Conservation (phyloP, 768 basidiomycete species). For the Amanita brunnescens region DNA sequence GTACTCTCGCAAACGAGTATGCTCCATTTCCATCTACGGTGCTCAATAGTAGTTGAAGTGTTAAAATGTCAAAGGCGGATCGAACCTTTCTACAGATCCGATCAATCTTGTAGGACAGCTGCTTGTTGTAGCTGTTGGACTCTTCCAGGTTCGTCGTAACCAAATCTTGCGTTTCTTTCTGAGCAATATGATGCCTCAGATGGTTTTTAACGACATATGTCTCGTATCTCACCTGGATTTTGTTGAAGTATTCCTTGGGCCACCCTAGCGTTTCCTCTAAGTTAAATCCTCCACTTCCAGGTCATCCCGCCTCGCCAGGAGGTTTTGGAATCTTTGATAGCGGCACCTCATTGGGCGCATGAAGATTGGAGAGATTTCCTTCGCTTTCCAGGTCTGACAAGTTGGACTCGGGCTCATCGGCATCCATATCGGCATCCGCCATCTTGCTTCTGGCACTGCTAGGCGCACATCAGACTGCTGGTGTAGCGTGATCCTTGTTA, state of each 20-base stretch:
- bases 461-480: not conserved
- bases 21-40: not conserved
- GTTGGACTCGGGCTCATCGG: not conserved
- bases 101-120: not conserved
- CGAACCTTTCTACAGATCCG: not conserved
- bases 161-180: not conserved
- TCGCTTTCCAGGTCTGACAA: not conserved
- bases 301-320: constrained; percentile 12
- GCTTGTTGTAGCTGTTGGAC: not conserved
- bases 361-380: not conserved
- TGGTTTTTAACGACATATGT: too few species aligned
- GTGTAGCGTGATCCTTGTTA: not conserved
- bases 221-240: constrained; percentile 11
- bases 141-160: not conserved
- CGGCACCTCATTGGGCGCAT: not conserved
- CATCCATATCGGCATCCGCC: not conserved
- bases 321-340: constrained; percentile 13
- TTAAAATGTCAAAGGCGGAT: not conserved
- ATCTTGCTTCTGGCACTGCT: not conserved
- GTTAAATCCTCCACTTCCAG: constrained; percentile 14
- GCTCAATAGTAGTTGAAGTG: not conserved
- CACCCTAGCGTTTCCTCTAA: constrained; percentile 12
- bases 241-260: constrained; percentile 6
- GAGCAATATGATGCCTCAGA: too few species aligned
- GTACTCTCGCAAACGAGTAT: not conserved